These are phyloP conservation scores for Desmodesmus armatus DNA, from an alignment of 139 green algal species.

Conservation along the genomic window DNA sequence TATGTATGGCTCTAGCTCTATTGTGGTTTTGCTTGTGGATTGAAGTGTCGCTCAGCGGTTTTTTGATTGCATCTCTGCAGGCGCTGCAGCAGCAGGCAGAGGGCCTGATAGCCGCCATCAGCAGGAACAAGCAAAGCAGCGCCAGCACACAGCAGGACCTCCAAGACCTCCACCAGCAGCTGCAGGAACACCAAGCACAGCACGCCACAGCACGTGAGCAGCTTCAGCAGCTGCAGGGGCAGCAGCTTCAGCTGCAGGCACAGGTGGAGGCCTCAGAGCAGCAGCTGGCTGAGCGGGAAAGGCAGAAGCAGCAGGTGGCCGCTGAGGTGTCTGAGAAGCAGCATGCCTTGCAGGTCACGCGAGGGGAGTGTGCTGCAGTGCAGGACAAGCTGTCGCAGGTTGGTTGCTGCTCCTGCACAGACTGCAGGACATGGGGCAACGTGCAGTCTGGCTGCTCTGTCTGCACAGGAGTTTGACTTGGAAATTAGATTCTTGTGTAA, in stretches of 20 bases:
- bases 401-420: slow-evolving; percentile 36
- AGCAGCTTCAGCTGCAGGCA: slow-evolving; percentile 17
- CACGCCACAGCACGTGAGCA: background rate
- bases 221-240: background rate
- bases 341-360: background rate
- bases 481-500: too few species aligned
- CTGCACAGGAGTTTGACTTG: too few species aligned
- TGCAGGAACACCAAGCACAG: slow-evolving; percentile 23
- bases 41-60: background rate
- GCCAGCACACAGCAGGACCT: slow-evolving; percentile 13
- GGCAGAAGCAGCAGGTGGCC: slow-evolving; percentile 31
- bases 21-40: background rate
- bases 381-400: slow-evolving; percentile 31
- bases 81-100: slow-evolving; percentile 47
- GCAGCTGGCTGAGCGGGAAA: slow-evolving; percentile 32
- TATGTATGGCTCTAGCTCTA: background rate
- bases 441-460: too few species aligned
- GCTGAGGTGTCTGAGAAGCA: slow-evolving; percentile 33
- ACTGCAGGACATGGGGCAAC: background rate
- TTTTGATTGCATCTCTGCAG: slow-evolving; percentile 6
- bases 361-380: slow-evolving; percentile 33
- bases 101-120: slow-evolving; percentile 31
- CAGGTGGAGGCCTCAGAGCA: background rate
- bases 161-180: background rate
- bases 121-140: slow-evolving; percentile 24